phyloP scores from a whole-genome alignment of 208 protist genomes.

The Strigomonas culicis region DNA sequence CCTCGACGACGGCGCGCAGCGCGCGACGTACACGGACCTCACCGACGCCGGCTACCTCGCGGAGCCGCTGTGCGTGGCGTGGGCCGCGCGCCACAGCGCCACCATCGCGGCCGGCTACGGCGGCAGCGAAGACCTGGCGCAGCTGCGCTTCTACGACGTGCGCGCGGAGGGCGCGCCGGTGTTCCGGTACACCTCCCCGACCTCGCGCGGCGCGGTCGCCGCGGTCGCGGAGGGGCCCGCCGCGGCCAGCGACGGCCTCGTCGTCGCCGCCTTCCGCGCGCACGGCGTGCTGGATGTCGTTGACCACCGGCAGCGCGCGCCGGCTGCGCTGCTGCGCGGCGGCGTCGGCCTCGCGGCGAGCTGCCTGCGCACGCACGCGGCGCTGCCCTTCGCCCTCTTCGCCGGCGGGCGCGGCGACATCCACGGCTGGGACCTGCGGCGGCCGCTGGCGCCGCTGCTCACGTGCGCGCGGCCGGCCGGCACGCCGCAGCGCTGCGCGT shows the following conservation, averaged over 20 bases:
- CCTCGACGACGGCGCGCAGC: constrained; percentile 43
- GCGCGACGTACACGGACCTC: constrained; percentile 61
- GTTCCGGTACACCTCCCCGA: constrained; percentile 29
- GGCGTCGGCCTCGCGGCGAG: constrained; percentile 17
- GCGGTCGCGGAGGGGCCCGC: constrained; percentile 27
- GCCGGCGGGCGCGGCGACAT: constrained; percentile 23
- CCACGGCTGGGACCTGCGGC: constrained; percentile 65
- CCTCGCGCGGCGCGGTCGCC: constrained; percentile 23
- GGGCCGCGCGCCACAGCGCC: constrained; percentile 17
- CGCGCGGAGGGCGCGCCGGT: constrained; percentile 40
- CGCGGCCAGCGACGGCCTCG: constrained; percentile 18
- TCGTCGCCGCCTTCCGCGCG: constrained; percentile 51
- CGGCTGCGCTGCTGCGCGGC: constrained; percentile 43
- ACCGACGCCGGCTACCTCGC: constrained; percentile 53
- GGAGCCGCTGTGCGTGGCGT: constrained; percentile 38
- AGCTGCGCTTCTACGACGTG: constrained; percentile 73
- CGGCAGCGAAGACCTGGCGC: constrained; percentile 44
- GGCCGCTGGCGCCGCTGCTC: constrained; percentile 23
- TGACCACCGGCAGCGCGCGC: constrained; percentile 46
- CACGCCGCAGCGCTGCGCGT: constrained; percentile 53
- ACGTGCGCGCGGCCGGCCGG: constrained; percentile 21
- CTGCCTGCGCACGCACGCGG: constrained; percentile 15
- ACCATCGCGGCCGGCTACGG: constrained; percentile 67
- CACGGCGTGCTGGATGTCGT: constrained; percentile 53
- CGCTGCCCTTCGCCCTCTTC: constrained; percentile 9